phyloP scores from a whole-genome alignment of 192 early-diverging fungal genomes.

The Gigaspora rosea region DNA sequence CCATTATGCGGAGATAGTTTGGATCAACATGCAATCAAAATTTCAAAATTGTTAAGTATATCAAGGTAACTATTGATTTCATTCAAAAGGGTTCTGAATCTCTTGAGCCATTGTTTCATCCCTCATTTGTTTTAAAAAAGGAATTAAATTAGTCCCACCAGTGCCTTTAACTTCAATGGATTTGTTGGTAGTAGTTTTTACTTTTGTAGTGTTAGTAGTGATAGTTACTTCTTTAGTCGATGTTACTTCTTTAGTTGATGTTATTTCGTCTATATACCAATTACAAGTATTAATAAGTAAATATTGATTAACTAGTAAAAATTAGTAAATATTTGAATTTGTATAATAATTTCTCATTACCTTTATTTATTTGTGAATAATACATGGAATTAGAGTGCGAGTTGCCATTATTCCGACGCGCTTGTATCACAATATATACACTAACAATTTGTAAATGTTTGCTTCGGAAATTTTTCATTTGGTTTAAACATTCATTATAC shows the following conservation, averaged over 20 bases:
- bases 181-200: constrained; percentile 46
- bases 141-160: constrained; percentile 86
- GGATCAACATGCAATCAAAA: too few relatives aligned
- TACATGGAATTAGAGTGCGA: too few relatives aligned
- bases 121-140: constrained; percentile 89
- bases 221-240: background rate
- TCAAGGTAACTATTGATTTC: too few relatives aligned
- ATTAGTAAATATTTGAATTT: too few relatives aligned
- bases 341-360: too few relatives aligned
- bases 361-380: too few relatives aligned
- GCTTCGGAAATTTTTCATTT: constrained; percentile 86
- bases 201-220: constrained; percentile 52
- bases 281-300: background rate
- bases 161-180: constrained; percentile 62
- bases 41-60: too few relatives aligned
- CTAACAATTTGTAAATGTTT: constrained; percentile 92
- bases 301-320: too few relatives aligned
- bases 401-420: constrained; percentile 62
- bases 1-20: too few relatives aligned
- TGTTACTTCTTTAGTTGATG: background rate
- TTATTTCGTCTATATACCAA: background rate
- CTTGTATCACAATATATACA: constrained; percentile 86
- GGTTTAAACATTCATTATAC: constrained; percentile 81
- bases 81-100: background rate
- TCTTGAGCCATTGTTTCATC: constrained; percentile 68